Conservation (phyloP, 306 rosid genomes). For the Arachis stenosperma region DNA sequence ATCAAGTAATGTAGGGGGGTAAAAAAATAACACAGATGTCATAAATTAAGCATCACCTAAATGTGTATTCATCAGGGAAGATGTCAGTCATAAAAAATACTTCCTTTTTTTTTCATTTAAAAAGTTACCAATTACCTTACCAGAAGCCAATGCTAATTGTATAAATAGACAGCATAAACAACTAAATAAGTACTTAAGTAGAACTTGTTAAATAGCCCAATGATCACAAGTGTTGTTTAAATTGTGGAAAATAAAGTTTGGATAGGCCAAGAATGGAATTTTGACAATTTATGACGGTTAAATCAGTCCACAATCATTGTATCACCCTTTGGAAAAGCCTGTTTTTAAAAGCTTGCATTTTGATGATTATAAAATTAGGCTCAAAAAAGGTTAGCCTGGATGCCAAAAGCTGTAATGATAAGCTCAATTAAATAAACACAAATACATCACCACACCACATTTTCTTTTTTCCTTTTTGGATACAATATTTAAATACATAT, state of each 20-base stretch:
- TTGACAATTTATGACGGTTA: neutral
- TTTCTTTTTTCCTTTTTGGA: neutral
- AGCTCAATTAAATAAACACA: neutral
- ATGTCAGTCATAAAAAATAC: neutral
- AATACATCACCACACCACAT: neutral
- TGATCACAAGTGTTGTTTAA: neutral
- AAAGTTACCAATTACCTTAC: neutral
- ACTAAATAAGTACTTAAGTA: neutral
- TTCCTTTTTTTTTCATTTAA: no score
- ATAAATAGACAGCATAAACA: neutral
- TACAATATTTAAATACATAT: neutral
- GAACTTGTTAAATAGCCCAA: neutral
- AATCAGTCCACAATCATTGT: neutral
- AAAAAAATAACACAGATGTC: conserved; percentile 14
- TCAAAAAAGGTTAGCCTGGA: conserved; percentile 3
- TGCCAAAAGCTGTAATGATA: conserved; percentile 8
- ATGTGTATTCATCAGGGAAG: conserved; percentile 16
- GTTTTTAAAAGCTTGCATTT: neutral
- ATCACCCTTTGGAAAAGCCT: neutral
- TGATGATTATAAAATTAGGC: conserved; percentile 10
- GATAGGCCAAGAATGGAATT: neutral
- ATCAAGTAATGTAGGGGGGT: neutral
- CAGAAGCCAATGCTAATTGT: conserved; percentile 1
- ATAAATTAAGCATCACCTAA: conserved; percentile 20
- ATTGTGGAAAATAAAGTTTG: neutral